Evolutionary conservation across 2,329 filamentous ascomycete species (phyloP).

Genomic region (Furcasterigmium sp.): DNA sequence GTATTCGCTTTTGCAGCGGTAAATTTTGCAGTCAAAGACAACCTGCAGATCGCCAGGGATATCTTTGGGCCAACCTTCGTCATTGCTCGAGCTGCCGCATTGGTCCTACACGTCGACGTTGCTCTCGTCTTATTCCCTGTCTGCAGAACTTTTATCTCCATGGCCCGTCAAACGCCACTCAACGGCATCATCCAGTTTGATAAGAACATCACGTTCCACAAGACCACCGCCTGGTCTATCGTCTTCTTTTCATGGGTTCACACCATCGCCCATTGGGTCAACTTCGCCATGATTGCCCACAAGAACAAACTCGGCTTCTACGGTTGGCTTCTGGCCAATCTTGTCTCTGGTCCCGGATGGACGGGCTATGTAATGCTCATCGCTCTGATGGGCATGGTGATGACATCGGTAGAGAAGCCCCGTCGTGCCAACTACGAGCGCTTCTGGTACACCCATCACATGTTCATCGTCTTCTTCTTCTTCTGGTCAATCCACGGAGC

Average conservation of each 20-base stretch:
- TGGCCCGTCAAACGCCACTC: slow-evolving; percentile 72
- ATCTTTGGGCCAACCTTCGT: slow-evolving; percentile 72
- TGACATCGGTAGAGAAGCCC: slow-evolving; percentile 72
- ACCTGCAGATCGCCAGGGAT: slow-evolving; percentile 57
- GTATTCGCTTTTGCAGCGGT: slow-evolving; percentile 77
- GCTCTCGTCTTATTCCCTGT: slow-evolving; percentile 76
- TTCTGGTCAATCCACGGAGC: slow-evolving; percentile 89
- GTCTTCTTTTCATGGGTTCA: slow-evolving; percentile 86
- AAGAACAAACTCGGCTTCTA: slow-evolving; percentile 73
- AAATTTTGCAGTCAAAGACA: slow-evolving; percentile 76
- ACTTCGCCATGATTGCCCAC: slow-evolving; percentile 70
- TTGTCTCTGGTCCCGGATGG: slow-evolving; percentile 78
- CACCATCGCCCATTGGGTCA: slow-evolving; percentile 83
- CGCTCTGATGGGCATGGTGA: slow-evolving; percentile 70
- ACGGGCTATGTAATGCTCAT: slow-evolving; percentile 81
- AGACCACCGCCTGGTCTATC: slow-evolving; percentile 79
- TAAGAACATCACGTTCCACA: slow-evolving; percentile 88
- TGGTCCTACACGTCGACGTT: slow-evolving; percentile 78
- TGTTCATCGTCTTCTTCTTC: slow-evolving; percentile 83
- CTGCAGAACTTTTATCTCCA: slow-evolving; percentile 77
- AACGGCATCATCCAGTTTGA: slow-evolving; percentile 86
- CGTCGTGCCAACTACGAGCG: slow-evolving; percentile 79
- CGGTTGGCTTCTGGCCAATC: slow-evolving; percentile 72
- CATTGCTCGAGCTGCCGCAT: slow-evolving; percentile 69
- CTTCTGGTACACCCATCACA: slow-evolving; percentile 88